phyloP scores from a whole-genome alignment of 495 filamentous ascomycete genomes.

The Penicillium daleae region DNA sequence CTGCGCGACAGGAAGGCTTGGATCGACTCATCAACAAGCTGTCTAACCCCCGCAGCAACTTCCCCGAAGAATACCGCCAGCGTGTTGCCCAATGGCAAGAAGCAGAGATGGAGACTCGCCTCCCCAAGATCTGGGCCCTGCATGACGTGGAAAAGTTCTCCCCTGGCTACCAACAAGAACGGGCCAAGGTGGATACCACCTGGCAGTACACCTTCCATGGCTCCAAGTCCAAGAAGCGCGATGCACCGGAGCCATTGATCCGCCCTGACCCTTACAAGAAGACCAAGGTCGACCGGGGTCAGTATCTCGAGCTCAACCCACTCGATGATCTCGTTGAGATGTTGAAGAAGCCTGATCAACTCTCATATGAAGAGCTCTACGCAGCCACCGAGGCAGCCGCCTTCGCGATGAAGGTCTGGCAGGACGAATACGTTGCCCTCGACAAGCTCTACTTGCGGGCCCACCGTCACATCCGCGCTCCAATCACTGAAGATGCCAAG shows the following conservation, averaged over 20 bases:
- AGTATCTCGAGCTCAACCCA: constrained; percentile 50
- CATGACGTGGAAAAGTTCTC: constrained; percentile 54
- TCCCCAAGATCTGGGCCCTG: constrained; percentile 61
- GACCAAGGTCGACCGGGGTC: constrained; percentile 35
- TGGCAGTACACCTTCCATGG: constrained; percentile 43
- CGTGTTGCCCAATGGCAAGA: constrained; percentile 27
- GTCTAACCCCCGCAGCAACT: constrained; percentile 34
- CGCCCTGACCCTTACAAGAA: constrained; percentile 50
- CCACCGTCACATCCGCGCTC: constrained; percentile 39
- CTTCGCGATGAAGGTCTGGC: constrained; percentile 58
- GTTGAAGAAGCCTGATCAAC: constrained; percentile 41
- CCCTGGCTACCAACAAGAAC: constrained; percentile 40
- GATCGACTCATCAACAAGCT: constrained; percentile 31
- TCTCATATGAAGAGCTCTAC: constrained; percentile 55
- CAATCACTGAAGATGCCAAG: constrained; percentile 21
- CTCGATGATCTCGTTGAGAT: constrained; percentile 40
- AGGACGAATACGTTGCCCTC: constrained; percentile 66
- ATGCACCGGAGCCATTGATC: constrained; percentile 48
- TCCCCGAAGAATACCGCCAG: constrained; percentile 25
- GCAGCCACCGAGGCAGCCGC: constrained; percentile 55
- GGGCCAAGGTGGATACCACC: constrained; percentile 28
- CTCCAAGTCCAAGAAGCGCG: constrained; percentile 44
- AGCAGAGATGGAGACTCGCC: constrained; percentile 55
- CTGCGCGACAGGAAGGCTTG: constrained; percentile 8
- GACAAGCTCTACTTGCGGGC: constrained; percentile 57